phyloP scores from a whole-genome alignment of 2,329 filamentous ascomycete genomes.

The Lizonia empirigonia region DNA sequence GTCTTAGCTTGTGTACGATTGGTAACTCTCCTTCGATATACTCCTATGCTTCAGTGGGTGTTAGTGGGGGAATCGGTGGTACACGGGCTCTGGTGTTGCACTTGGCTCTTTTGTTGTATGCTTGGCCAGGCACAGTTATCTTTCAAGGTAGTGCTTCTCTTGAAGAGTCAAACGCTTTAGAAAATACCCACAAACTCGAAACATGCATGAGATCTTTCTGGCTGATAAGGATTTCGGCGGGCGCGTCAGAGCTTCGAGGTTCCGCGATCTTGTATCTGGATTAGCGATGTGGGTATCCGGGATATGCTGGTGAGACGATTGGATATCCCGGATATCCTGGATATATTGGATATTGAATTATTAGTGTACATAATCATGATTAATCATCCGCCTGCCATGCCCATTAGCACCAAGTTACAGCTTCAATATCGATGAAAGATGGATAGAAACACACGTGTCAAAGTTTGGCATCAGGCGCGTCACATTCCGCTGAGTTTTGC shows the following conservation, averaged over 20 bases:
- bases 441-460: too few relatives aligned
- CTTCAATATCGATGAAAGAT: too few relatives aligned
- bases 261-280: constrained; percentile 12
- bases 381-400: too few relatives aligned
- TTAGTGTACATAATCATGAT: too few relatives aligned
- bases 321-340: too few relatives aligned
- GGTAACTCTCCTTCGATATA: background rate
- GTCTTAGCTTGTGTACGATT: background rate
- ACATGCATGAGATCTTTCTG: background rate
- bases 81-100: constrained; percentile 4
- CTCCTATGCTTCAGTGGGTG: background rate
- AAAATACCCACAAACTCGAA: background rate
- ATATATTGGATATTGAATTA: too few relatives aligned
- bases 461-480: too few relatives aligned
- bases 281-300: too few relatives aligned
- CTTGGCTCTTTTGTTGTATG: constrained; percentile 6
- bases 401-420: too few relatives aligned
- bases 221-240: constrained; percentile 19
- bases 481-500: too few relatives aligned
- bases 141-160: background rate
- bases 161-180: too few relatives aligned
- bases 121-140: constrained; percentile 2
- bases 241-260: constrained; percentile 4
- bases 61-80: background rate
- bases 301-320: too few relatives aligned